Base-by-base conservation (phyloP, 129 eudicot genomes). In the Calendula officinalis region DNA sequence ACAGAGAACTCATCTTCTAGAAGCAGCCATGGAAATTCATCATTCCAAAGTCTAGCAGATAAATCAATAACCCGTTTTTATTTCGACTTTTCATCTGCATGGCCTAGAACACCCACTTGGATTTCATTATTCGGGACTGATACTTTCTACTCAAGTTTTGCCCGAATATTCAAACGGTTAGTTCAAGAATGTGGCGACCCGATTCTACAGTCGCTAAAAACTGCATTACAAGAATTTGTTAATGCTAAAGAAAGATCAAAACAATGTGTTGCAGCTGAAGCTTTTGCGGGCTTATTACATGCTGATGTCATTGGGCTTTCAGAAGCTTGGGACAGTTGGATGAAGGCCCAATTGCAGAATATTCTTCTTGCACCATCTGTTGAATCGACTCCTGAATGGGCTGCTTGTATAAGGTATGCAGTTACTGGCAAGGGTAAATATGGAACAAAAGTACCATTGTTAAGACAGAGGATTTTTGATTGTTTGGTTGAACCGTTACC, bases 91-190 rank as follows among this genome's bases (percentile, higher is more conserved):
- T 85, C 99, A 64, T 77, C 99, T 67, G 79, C 95, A 55, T 92
- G 99, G 99, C 99, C 99, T 34, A 91, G 99, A 44, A 92, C 96
- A 46, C 96, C 99, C 49, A 88, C 85, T 68, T 92, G 99, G 99
- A 92, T 92, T 17, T 76, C 99, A 13, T 83, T 92, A 52, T 71
- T 88, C 22, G 99, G 96, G 73, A 83, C 70, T 56, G 96, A 92
- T 71, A 88, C 95, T 64, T 92, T 92, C 43, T 92, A 92, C 66
- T 75, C 99, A 56, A 86, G 81, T 87, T 92, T 88, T 77, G 96
- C 96, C 42, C 86, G 99, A 7, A 92, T 92, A 22, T 92, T 92
- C 56, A 92, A 92, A 66, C 83, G 99, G 13, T 74, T 92, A 62
- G 74, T 84, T 64, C 99, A 92, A 78, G 99, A 92, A 80, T 92